Evolutionary conservation across 2,329 filamentous ascomycete species (phyloP).

Genomic region (Verticillium isaacii): DNA sequence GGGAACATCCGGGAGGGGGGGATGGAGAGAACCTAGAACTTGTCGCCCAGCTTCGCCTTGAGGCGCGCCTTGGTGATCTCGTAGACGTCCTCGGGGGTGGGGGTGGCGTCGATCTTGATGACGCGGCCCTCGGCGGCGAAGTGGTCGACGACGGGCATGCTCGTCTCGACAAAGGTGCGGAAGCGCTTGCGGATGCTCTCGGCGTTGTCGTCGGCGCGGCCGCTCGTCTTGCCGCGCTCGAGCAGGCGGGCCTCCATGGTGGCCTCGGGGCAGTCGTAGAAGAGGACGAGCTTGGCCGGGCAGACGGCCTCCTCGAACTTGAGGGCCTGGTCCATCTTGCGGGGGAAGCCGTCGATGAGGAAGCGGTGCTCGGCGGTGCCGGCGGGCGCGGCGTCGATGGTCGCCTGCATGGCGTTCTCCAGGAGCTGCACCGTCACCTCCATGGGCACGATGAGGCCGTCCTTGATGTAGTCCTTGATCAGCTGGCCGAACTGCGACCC

Average conservation of each 20-base stretch:
- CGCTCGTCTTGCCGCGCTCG: constrained; percentile 88
- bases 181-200: constrained; percentile 97
- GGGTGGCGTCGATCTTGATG: constrained; percentile 71
- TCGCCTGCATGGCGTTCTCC: constrained; percentile 83
- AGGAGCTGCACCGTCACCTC: constrained; percentile 92
- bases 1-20: too few relatives aligned
- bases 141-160: constrained; percentile 92
- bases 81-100: constrained; percentile 58
- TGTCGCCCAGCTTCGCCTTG: constrained; percentile 32
- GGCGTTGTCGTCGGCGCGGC: constrained; percentile 86
- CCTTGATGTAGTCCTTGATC: constrained; percentile 89
- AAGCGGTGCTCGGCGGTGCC: constrained; percentile 55
- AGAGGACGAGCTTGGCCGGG: constrained; percentile 78
- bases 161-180: constrained; percentile 87
- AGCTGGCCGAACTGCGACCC: constrained; percentile 87
- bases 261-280: constrained; percentile 88
- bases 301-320: constrained; percentile 92
- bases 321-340: constrained; percentile 94
- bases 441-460: constrained; percentile 97
- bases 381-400: constrained; percentile 43
- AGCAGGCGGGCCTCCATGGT: constrained; percentile 82
- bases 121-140: constrained; percentile 75
- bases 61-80: constrained; percentile 47
- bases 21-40: not conserved
- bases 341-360: constrained; percentile 78